These are phyloP conservation scores for Penicillium verrucosum DNA, from an alignment of 2,329 filamentous ascomycete genomes.

Conservation along the genomic window DNA sequence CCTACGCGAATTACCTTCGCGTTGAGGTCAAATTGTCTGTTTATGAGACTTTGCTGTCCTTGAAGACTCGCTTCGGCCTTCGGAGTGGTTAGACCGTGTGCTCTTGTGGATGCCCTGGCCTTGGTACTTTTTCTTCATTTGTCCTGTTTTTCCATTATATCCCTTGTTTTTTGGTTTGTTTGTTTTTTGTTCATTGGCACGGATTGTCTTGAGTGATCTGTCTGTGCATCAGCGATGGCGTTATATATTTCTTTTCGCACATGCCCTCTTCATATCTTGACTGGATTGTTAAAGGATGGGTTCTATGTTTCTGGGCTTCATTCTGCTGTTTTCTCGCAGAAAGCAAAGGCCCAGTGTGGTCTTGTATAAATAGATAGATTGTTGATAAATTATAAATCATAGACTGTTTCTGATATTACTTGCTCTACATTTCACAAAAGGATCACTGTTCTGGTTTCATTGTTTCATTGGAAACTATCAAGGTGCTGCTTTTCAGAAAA, in stretches of 20 bases:
- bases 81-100: slow-evolving; percentile 7
- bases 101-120: not conserved
- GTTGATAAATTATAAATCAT: slow-evolving; percentile 8
- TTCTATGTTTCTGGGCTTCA: not conserved
- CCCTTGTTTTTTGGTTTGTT: not conserved
- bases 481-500: slow-evolving; percentile 18
- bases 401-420: not conserved
- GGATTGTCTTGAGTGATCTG: slow-evolving; percentile 20
- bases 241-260: slow-evolving; percentile 15
- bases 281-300: not conserved
- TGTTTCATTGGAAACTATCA: slow-evolving; percentile 27
- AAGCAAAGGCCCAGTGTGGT: not conserved
- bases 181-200: slow-evolving; percentile 13
- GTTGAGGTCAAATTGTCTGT: slow-evolving; percentile 57
- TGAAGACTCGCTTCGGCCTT: slow-evolving; percentile 51
- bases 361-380: slow-evolving; percentile 21
- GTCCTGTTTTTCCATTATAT: slow-evolving; percentile 15
- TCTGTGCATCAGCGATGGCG: slow-evolving; percentile 33
- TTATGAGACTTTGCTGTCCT: slow-evolving; percentile 57
- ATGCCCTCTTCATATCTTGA: not conserved
- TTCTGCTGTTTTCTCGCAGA: not conserved
- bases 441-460: slow-evolving; percentile 16
- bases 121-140: not conserved
- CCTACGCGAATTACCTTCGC: slow-evolving; percentile 53
- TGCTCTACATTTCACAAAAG: not conserved